Conservation (phyloP, 192 early-diverging fungal genomes). For the Podila verticillata region DNA sequence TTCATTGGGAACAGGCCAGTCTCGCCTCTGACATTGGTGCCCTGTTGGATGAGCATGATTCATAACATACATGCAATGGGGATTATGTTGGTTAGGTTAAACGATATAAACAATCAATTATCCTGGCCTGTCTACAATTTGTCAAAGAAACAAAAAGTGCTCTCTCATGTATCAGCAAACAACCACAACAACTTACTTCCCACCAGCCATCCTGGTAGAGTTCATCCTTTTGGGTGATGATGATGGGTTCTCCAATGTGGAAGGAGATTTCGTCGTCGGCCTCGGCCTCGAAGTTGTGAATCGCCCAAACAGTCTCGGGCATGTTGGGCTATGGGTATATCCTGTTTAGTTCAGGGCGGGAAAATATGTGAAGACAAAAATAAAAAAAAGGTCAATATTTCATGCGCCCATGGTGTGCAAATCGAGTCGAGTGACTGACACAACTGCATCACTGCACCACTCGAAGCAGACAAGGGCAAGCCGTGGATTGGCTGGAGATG, state of each 20-base stretch:
- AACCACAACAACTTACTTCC: conserved; percentile 56
- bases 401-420: too few relatives aligned
- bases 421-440: too few relatives aligned
- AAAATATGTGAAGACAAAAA: background rate
- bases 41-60: conserved; percentile 52
- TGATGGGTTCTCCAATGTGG: conserved; percentile 65
- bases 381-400: background rate
- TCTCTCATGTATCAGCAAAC: background rate
- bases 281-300: conserved; percentile 64
- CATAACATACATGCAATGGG: too few relatives aligned
- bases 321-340: background rate
- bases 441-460: too few relatives aligned
- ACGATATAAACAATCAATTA: too few relatives aligned
- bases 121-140: too few relatives aligned
- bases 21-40: conserved; percentile 65
- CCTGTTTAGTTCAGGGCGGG: background rate
- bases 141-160: background rate
- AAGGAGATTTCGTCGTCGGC: conserved; percentile 75
- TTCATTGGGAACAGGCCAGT: conserved; percentile 77
- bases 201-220: conserved; percentile 79
- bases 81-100: too few relatives aligned
- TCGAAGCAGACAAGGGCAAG: too few relatives aligned
- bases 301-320: conserved; percentile 56
- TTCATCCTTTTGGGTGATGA: conserved; percentile 74
- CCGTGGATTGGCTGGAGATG: too few relatives aligned